These are phyloP conservation scores for Hygrophoropsis aurantiaca DNA, from an alignment of 768 basidiomycete genomes.

Conservation along the genomic window DNA sequence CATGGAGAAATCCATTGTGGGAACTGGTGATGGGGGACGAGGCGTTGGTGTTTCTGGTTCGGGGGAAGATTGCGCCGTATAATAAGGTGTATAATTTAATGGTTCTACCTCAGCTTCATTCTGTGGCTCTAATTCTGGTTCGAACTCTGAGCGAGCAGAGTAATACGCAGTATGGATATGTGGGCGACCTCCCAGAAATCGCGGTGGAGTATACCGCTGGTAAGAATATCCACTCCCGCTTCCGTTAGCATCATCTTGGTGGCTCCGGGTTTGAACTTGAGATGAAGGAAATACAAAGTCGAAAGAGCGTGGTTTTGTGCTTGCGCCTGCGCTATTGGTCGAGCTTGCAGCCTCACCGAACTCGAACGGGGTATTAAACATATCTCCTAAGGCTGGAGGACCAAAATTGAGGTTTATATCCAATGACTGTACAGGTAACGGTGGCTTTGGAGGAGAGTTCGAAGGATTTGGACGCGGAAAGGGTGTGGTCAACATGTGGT, in stretches of 20 bases:
- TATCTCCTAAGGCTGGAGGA: conserved; percentile 12
- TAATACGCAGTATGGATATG: conserved; percentile 27
- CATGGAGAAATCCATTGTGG: conserved; percentile 47
- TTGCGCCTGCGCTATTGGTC: conserved; percentile 17
- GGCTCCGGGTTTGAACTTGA: conserved; percentile 20
- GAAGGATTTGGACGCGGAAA: conserved; percentile 1
- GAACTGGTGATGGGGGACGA: conserved; percentile 45
- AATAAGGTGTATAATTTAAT: conserved; percentile 21
- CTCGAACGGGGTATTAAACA: conserved; percentile 7
- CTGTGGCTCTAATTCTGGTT: conserved; percentile 11
- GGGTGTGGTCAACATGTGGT: not conserved
- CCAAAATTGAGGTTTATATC: conserved; percentile 11
- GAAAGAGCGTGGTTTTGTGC: conserved; percentile 11
- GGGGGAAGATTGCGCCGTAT: conserved; percentile 30
- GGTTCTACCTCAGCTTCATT: no score
- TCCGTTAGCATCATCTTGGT: conserved; percentile 10
- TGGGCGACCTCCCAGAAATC: conserved; percentile 19
- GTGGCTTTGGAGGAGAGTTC: conserved; percentile 4
- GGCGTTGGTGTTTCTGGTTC: conserved; percentile 20
- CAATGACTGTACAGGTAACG: conserved; percentile 9
- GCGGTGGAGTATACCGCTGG: conserved; percentile 10
- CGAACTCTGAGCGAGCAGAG: conserved; percentile 30
- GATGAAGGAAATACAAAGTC: conserved; percentile 9
- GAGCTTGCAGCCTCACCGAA: conserved; percentile 10
- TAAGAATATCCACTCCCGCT: conserved; percentile 8